Evolutionary conservation across 1,139 yeast genomes (phyloP).

Genomic region (Pichia sp.): DNA sequence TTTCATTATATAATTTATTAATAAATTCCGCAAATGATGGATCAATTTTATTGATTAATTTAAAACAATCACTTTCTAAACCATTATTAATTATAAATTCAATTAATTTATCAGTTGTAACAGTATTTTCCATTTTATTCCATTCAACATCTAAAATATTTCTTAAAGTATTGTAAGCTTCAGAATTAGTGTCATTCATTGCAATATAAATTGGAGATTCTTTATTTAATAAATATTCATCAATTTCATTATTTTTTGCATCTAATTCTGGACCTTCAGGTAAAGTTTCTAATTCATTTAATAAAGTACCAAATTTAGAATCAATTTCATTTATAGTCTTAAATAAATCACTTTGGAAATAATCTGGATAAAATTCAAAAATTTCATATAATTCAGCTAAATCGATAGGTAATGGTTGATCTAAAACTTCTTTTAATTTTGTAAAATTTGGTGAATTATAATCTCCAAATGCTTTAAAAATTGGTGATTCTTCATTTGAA

Average conservation of each 20-base stretch:
- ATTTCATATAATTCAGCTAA: slow-evolving; percentile 23
- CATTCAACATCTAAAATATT: slow-evolving; percentile 18
- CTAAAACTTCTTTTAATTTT: slow-evolving; percentile 17
- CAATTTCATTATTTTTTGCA: slow-evolving; percentile 20
- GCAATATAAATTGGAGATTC: slow-evolving; percentile 21
- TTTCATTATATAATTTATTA: slow-evolving; percentile 11
- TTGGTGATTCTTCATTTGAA: slow-evolving; percentile 17
- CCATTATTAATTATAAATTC: slow-evolving; percentile 21
- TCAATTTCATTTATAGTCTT: slow-evolving; percentile 19
- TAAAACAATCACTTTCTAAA: slow-evolving; percentile 21
- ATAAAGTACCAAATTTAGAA: slow-evolving; percentile 20
- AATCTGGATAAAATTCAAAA: slow-evolving; percentile 23
- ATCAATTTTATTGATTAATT: slow-evolving; percentile 20
- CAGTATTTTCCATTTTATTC: slow-evolving; percentile 16
- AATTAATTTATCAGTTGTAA: slow-evolving; percentile 23
- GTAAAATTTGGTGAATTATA: slow-evolving; percentile 14
- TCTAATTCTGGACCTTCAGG: slow-evolving; percentile 24
- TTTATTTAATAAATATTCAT: slow-evolving; percentile 17
- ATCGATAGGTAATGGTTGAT: slow-evolving; percentile 25
- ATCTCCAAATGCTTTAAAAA: slow-evolving; percentile 22
- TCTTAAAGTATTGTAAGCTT: slow-evolving; percentile 15
- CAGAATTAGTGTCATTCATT: slow-evolving; percentile 20
- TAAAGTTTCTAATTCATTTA: slow-evolving; percentile 21
- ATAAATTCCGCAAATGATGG: slow-evolving; percentile 18
- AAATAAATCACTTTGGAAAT: slow-evolving; percentile 18